Conservation (phyloP, 2,329 filamentous ascomycete species). For the Annulohypoxylon truncatum region DNA sequence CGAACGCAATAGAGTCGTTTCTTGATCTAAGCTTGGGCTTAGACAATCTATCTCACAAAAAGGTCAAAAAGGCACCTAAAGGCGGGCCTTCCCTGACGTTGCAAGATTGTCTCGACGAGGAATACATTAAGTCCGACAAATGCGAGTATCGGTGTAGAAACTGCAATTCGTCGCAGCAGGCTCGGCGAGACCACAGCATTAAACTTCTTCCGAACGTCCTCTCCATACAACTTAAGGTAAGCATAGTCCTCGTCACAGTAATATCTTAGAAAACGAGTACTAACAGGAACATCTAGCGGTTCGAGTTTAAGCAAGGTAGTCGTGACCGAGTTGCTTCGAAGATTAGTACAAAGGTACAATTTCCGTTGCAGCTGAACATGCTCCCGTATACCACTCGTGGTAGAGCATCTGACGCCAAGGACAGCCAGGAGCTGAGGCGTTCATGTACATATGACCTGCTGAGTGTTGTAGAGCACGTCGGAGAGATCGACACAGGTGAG, state of each 20-base stretch:
- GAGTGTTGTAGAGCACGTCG: conserved; percentile 92
- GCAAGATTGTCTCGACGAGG: conserved; percentile 81
- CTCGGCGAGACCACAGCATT: conserved; percentile 85
- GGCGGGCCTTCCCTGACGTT: conserved; percentile 65
- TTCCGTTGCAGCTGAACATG: conserved; percentile 90
- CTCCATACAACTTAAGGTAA: conserved; percentile 90
- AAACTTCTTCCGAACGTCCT: conserved; percentile 88
- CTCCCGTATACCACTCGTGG: conserved; percentile 84
- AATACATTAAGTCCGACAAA: conserved; percentile 88
- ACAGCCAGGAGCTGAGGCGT: conserved; percentile 66
- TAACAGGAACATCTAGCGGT: conserved; percentile 58
- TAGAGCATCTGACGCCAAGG: conserved; percentile 60
- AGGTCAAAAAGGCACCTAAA: conserved; percentile 64
- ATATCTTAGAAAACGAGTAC: neutral
- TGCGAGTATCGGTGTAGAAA: conserved; percentile 89
- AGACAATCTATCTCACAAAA: conserved; percentile 78
- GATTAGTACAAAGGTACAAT: conserved; percentile 86
- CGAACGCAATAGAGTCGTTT: conserved; percentile 86
- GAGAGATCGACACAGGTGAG: conserved; percentile 83
- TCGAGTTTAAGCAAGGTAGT: conserved; percentile 76
- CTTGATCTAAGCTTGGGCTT: conserved; percentile 90
- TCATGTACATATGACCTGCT: conserved; percentile 87
- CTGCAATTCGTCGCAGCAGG: conserved; percentile 81
- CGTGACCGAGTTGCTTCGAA: conserved; percentile 81
- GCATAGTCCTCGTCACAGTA: conserved; percentile 32